Base-by-base conservation (phyloP, 2,329 filamentous ascomycete genomes). In the Stachybotrys echinatus region DNA sequence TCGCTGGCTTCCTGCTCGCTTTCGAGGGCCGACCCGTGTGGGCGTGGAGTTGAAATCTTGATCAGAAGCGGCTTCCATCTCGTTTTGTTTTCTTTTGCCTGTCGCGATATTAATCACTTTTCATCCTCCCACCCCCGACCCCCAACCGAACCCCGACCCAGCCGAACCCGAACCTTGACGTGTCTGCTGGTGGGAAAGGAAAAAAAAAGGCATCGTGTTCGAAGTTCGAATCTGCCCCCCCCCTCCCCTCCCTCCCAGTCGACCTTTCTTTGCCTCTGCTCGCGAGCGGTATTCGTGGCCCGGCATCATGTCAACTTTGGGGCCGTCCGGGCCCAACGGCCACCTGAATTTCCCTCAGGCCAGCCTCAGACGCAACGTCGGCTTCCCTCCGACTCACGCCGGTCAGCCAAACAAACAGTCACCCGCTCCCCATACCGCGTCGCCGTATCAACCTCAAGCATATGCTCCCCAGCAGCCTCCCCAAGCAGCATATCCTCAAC, bases 361-460 rank as follows among this genome's bases (percentile, higher is more conserved):
- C 60, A 65, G 67, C 62, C 58, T 80, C 52, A 70, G 78, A 65
- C 76, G 78, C 52, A 67, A 63, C 49, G 52, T 58, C 50, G 66
- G 61, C 55, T 79, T 73, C 56, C 70, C 70, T 60, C 68, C 74
- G 49, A 68, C 72, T 34, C 76, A 78, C 58, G 68, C 74, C 52
- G 74, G 72, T 55, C 74, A 75, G 58, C 70, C 73, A 55, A 80
- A 75, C 61, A 81, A 82, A 62, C 75, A 77, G 53, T 78, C 79
- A 23, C 75, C 79, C 38, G 74, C 75, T 20, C 72, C 77, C 54
- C 77, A 79, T 55, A 72, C 77, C 58, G 74, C 76, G 52, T 74
- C 78, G 52, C 74, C 78, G 2, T 83, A 82, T 60, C 77, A 80
- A 62, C 61, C 73, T 48, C 74, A 77, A 55, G 69, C 73, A 52